These are phyloP conservation scores for Beauveria bassiana DNA, from an alignment of 2,329 filamentous ascomycete species.

Conservation along the genomic window DNA sequence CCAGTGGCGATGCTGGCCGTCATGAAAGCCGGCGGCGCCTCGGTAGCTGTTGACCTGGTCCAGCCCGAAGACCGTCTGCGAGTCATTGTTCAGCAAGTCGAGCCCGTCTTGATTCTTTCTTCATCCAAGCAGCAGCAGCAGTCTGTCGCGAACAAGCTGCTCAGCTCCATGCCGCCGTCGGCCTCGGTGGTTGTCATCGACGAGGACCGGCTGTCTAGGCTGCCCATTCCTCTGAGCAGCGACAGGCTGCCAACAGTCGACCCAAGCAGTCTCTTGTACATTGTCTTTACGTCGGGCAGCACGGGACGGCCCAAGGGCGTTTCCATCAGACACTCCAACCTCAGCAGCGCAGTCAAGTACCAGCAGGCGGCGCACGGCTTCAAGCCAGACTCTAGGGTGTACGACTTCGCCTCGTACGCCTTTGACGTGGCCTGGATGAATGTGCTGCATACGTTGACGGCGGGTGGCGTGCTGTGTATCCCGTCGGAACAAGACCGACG, in stretches of 20 bases:
- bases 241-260: background rate
- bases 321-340: conserved; percentile 21
- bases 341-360: conserved; percentile 10
- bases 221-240: background rate
- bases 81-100: conserved; percentile 14
- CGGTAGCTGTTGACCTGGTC: conserved; percentile 21
- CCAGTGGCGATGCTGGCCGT: conserved; percentile 18
- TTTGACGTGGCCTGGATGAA: conserved; percentile 19
- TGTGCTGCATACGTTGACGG: conserved; percentile 16
- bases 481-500: conserved; percentile 15
- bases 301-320: conserved; percentile 45
- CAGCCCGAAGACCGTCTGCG: conserved; percentile 14
- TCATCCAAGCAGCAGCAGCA: conserved; percentile 3
- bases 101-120: conserved; percentile 16
- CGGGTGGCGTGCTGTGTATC: conserved; percentile 19
- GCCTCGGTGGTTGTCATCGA: background rate
- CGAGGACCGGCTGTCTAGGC: background rate
- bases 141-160: conserved; percentile 9
- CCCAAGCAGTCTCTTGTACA: conserved; percentile 16
- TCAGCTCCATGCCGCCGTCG: background rate
- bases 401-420: conserved; percentile 15
- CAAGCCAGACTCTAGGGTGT: conserved; percentile 1
- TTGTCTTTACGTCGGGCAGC: conserved; percentile 47
- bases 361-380: conserved; percentile 3
- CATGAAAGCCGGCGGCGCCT: conserved; percentile 19